phyloP scores from a whole-genome alignment of 2,329 filamentous ascomycete genomes.

The Chaetoscypha palmicola region DNA sequence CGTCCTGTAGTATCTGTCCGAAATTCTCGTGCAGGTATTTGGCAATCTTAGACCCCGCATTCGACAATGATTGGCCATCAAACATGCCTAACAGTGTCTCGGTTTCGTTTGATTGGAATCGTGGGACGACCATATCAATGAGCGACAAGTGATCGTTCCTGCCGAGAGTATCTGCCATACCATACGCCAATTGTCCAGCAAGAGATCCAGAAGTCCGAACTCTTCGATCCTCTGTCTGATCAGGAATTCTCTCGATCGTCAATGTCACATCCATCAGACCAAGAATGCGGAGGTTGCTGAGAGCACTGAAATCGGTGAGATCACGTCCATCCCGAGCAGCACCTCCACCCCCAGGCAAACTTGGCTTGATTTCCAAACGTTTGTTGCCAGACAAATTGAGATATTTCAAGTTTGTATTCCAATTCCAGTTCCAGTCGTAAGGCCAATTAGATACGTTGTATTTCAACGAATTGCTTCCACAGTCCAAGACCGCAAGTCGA shows the following conservation, averaged over 20 bases:
- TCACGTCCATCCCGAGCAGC: constrained; percentile 61
- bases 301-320: constrained; percentile 81
- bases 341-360: constrained; percentile 58
- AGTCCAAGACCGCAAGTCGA: constrained; percentile 85
- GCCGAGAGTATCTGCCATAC: constrained; percentile 94
- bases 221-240: constrained; percentile 90
- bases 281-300: constrained; percentile 77
- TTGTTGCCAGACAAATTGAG: constrained; percentile 97
- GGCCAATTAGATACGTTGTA: constrained; percentile 99
- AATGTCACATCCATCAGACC: constrained; percentile 98
- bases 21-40: constrained; percentile 98
- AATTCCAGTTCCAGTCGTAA: constrained; percentile 99
- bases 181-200: constrained; percentile 85
- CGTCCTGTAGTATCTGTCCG: constrained; percentile 71
- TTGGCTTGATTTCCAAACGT: constrained; percentile 81
- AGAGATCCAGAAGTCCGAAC: constrained; percentile 94
- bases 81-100: constrained; percentile 93
- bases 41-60: constrained; percentile 87
- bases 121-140: constrained; percentile 88
- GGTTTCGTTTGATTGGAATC: constrained; percentile 81
- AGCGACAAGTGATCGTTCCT: constrained; percentile 92
- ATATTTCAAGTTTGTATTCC: constrained; percentile 90
- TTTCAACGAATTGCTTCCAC: constrained; percentile 89
- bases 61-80: constrained; percentile 84
- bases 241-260: constrained; percentile 85